phyloP scores from a whole-genome alignment of 495 filamentous ascomycete species.

The Filosporella fistucella region DNA sequence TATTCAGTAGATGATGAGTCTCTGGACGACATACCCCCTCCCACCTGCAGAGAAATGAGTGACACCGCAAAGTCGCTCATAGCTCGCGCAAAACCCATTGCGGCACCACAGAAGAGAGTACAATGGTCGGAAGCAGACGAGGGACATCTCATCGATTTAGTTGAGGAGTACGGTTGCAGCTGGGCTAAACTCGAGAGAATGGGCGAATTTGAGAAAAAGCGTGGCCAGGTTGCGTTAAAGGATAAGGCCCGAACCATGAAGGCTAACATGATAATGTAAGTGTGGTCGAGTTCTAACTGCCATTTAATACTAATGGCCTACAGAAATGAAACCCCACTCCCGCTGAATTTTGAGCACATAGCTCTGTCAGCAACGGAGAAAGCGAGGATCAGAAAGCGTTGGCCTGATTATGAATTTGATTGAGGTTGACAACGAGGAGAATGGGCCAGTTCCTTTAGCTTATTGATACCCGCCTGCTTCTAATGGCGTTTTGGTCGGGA shows the following conservation, averaged over 20 bases:
- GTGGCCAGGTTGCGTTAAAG: slow-evolving; percentile 52
- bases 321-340: slow-evolving; percentile 31
- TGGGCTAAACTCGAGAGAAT: slow-evolving; percentile 47
- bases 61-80: slow-evolving; percentile 18
- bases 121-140: slow-evolving; percentile 41
- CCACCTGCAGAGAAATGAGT: slow-evolving; percentile 19
- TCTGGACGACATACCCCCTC: slow-evolving; percentile 9
- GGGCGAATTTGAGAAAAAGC: slow-evolving; percentile 31
- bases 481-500: too few relatives aligned
- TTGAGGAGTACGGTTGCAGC: slow-evolving; percentile 42
- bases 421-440: too few relatives aligned
- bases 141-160: slow-evolving; percentile 40
- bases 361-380: slow-evolving; percentile 45
- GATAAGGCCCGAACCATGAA: slow-evolving; percentile 66
- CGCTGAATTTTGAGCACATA: slow-evolving; percentile 43
- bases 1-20: background rate
- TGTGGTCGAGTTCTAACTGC: slow-evolving; percentile 5
- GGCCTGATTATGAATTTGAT: slow-evolving; percentile 20
- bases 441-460: too few relatives aligned
- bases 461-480: too few relatives aligned
- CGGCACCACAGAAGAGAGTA: slow-evolving; percentile 37
- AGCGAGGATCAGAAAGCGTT: slow-evolving; percentile 30
- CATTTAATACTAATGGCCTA: background rate
- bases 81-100: slow-evolving; percentile 9
- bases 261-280: slow-evolving; percentile 53